phyloP scores from a whole-genome alignment of 352 stramenopile genomes.

The Phytophthora niederhauseri region DNA sequence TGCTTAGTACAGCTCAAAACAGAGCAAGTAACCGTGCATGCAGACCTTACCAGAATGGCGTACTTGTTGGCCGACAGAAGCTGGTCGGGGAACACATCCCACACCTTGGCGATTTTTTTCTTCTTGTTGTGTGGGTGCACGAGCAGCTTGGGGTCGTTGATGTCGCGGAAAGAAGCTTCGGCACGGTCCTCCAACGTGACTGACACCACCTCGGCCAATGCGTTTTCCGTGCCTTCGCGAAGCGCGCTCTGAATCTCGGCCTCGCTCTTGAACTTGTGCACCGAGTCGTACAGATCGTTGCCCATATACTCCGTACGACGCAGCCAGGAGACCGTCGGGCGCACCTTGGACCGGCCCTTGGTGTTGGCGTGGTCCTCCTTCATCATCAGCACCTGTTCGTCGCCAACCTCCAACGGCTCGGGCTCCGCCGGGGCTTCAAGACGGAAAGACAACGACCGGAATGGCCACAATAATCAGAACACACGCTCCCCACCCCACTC shows the following conservation, averaged over 20 bases:
- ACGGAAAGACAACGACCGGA: neutral
- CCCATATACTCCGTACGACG: slow-evolving; percentile 88
- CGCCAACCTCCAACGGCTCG: slow-evolving; percentile 64
- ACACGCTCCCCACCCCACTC: neutral
- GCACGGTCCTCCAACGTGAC: slow-evolving; percentile 77
- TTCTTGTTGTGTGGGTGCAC: slow-evolving; percentile 86
- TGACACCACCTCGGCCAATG: slow-evolving; percentile 74
- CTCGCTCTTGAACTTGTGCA: slow-evolving; percentile 90
- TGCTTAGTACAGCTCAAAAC: neutral
- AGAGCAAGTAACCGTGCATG: neutral
- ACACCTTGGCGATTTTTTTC: slow-evolving; percentile 81
- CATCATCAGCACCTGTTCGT: slow-evolving; percentile 83
- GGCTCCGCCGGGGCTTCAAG: slow-evolving; percentile 53
- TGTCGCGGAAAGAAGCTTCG: slow-evolving; percentile 79
- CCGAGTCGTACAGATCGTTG: slow-evolving; percentile 84
- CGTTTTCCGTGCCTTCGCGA: slow-evolving; percentile 82
- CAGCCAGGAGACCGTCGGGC: slow-evolving; percentile 80
- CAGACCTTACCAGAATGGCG: slow-evolving; percentile 65
- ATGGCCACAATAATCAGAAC: slow-evolving; percentile 7
- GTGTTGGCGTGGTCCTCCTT: slow-evolving; percentile 63
- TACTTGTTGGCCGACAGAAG: slow-evolving; percentile 85
- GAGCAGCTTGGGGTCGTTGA: slow-evolving; percentile 65
- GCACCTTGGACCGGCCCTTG: slow-evolving; percentile 63
- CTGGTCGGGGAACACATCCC: slow-evolving; percentile 85
- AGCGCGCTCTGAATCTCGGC: slow-evolving; percentile 84